phyloP scores from a whole-genome alignment of 2,329 filamentous ascomycete genomes.

The Arthrobotrys pseudoclavata region DNA sequence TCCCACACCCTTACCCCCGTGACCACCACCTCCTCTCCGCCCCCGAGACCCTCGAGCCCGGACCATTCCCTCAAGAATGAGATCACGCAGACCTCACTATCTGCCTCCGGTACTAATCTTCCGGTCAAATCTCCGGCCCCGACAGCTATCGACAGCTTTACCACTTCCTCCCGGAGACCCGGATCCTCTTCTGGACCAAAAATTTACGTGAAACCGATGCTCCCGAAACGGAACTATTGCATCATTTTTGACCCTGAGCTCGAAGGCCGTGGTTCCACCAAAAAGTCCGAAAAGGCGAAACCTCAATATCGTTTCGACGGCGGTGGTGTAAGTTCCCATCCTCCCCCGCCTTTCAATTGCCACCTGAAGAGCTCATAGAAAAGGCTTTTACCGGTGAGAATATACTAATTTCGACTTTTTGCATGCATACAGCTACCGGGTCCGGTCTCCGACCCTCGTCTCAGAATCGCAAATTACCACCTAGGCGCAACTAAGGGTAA shows the following conservation, averaged over 20 bases:
- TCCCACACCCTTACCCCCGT: constrained; percentile 57
- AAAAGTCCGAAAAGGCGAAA: constrained; percentile 70
- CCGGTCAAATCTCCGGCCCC: constrained; percentile 14
- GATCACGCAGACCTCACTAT: constrained; percentile 1
- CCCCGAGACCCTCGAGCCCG: constrained; percentile 52
- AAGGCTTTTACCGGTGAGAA: constrained; percentile 3
- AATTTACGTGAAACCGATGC: constrained; percentile 68
- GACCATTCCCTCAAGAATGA: constrained; percentile 56
- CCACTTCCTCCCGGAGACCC: constrained; percentile 26
- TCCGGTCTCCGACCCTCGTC: constrained; percentile 86
- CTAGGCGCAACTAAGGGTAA: constrained; percentile 77
- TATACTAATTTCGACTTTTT: constrained; percentile 64
- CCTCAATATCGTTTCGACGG: constrained; percentile 70
- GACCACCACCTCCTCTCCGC: constrained; percentile 58
- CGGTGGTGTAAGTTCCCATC: constrained; percentile 67
- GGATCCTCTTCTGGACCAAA: constrained; percentile 39
- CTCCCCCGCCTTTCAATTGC: constrained; percentile 61
- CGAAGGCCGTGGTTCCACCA: constrained; percentile 72
- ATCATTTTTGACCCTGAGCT: constrained; percentile 75
- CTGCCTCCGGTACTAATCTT: background rate
- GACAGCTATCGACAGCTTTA: constrained; percentile 36
- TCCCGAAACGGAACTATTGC: constrained; percentile 70
- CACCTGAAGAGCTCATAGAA: background rate
- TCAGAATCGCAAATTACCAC: constrained; percentile 76
- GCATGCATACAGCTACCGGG: constrained; percentile 74